A percentile compares a stretch with the other conserved stretches of the same genome.
These are phyloP conservation scores for Penicillium thymicola DNA, from an alignment of 2,329 filamentous ascomycete species.

Conservation along the genomic window DNA sequence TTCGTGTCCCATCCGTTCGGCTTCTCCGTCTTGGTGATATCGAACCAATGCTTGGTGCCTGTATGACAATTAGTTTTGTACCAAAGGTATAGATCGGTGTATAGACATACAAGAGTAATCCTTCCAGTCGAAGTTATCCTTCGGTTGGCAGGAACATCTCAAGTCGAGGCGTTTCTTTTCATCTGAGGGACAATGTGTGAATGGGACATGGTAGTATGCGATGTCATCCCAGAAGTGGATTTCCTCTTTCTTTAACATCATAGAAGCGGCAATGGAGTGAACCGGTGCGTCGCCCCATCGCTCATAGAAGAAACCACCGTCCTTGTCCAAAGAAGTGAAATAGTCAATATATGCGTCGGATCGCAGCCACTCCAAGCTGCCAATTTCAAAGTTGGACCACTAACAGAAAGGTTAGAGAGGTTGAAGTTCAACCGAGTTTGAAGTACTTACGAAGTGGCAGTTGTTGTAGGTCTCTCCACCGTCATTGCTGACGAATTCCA, in stretches of 20 bases:
- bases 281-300: slow-evolving; percentile 97
- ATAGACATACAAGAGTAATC: slow-evolving; percentile 81
- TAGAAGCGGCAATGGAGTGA: slow-evolving; percentile 88
- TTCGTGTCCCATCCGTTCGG: slow-evolving; percentile 81
- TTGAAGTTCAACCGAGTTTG: neutral
- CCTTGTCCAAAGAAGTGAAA: slow-evolving; percentile 81
- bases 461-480: slow-evolving; percentile 90
- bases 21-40: slow-evolving; percentile 75
- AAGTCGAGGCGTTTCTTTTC: slow-evolving; percentile 79
- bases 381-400: slow-evolving; percentile 99
- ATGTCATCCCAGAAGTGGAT: slow-evolving; percentile 99
- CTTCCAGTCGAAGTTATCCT: slow-evolving; percentile 99
- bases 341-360: slow-evolving; percentile 85
- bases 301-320: slow-evolving; percentile 98
- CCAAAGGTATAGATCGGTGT: neutral
- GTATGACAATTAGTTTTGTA: slow-evolving; percentile 10
- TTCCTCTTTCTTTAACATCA: slow-evolving; percentile 87
- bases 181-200: slow-evolving; percentile 93
- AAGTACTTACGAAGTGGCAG: slow-evolving; percentile 81
- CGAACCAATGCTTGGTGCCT: slow-evolving; percentile 85
- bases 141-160: slow-evolving; percentile 91
- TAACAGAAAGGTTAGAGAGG: slow-evolving; percentile 36
- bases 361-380: slow-evolving; percentile 88
- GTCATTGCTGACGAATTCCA: slow-evolving; percentile 90
- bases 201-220: slow-evolving; percentile 95